A percentile compares a stretch with the other conserved stretches of the same genome.
Conservation (phyloP, 352 stramenopile genomes). For the Phytopythium chamaehyphon region DNA sequence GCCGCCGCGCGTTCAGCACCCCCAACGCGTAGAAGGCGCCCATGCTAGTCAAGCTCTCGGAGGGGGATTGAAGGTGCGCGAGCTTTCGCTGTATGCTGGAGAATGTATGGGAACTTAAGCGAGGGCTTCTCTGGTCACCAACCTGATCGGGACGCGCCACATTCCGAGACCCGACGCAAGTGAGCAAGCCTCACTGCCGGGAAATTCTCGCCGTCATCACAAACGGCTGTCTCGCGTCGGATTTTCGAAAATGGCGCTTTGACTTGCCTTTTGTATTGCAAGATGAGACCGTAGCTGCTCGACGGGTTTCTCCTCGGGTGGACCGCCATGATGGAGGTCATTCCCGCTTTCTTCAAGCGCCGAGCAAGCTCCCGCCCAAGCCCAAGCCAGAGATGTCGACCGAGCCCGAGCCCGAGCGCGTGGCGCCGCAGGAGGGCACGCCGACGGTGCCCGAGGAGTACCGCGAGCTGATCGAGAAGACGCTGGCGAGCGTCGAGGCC, state of each 20-base stretch:
- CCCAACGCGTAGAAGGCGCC: conserved; percentile 52
- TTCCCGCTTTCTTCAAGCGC: conserved; percentile 2
- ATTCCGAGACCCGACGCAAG: neutral
- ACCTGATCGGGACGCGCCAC: neutral
- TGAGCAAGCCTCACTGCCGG: too few species aligned
- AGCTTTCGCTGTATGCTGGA: too few species aligned
- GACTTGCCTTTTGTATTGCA: too few species aligned
- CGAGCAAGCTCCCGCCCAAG: neutral
- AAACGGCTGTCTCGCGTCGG: neutral
- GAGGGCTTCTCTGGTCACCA: too few species aligned
- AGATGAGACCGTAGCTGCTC: too few species aligned
- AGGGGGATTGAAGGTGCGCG: conserved; percentile 5
- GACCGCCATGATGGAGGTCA: neutral
- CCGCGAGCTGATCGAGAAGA: conserved; percentile 51
- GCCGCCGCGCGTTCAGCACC: conserved; percentile 40
- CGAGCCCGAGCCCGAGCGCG: conserved; percentile 1
- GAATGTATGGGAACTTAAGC: too few species aligned
- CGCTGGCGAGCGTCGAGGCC: conserved; percentile 46
- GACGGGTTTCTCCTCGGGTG: too few species aligned
- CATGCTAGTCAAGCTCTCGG: conserved; percentile 26
- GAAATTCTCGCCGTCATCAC: too few species aligned
- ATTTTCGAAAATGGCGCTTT: too few species aligned
- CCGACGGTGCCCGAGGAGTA: conserved; percentile 44
- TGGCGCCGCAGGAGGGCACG: conserved; percentile 31
- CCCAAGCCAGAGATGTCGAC: neutral